Evolutionary conservation across 2,329 filamentous ascomycete genomes (phyloP).

Genomic region (Grosmannia serpens): DNA sequence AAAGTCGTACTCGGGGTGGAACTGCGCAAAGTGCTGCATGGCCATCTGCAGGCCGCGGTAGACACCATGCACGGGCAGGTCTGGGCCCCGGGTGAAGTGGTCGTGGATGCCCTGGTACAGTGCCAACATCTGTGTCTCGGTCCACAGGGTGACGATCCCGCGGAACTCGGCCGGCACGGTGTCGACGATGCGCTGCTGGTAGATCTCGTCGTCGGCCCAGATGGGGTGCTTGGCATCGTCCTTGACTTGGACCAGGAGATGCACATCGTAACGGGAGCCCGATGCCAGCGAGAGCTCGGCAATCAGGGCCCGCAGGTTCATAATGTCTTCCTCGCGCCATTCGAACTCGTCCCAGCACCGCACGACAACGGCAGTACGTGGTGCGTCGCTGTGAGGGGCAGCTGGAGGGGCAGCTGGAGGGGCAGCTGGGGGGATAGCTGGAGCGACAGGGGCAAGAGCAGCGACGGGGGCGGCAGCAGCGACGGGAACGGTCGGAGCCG

Average conservation of each 20-base stretch:
- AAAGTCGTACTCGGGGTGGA: constrained; percentile 79
- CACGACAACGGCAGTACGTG: constrained; percentile 68
- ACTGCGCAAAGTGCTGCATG: constrained; percentile 82
- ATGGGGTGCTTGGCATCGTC: constrained; percentile 62
- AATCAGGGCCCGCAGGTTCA: constrained; percentile 75
- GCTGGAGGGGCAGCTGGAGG: background rate
- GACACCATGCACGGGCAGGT: constrained; percentile 76
- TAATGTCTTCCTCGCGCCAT: constrained; percentile 69
- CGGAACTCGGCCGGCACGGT: constrained; percentile 74
- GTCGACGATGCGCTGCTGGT: constrained; percentile 53
- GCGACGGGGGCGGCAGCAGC: background rate
- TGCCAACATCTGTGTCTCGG: constrained; percentile 81
- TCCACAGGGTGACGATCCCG: constrained; percentile 85
- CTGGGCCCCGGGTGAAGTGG: constrained; percentile 50
- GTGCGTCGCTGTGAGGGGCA: constrained; percentile 15
- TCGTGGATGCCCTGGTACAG: constrained; percentile 83
- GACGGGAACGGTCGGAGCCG: background rate
- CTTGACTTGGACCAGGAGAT: constrained; percentile 76
- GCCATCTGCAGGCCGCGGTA: constrained; percentile 92
- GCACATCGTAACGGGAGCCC: constrained; percentile 76
- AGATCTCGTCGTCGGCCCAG: constrained; percentile 63
- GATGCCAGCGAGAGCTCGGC: constrained; percentile 70
- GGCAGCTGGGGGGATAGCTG: background rate
- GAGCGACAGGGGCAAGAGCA: background rate
- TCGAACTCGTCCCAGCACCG: constrained; percentile 71